Evolutionary conservation across 371 early-diverging fungal genomes (phyloP), one percentile per base, ranked within the genome.

Genomic region (Rhizopus arrhizus): DNA sequence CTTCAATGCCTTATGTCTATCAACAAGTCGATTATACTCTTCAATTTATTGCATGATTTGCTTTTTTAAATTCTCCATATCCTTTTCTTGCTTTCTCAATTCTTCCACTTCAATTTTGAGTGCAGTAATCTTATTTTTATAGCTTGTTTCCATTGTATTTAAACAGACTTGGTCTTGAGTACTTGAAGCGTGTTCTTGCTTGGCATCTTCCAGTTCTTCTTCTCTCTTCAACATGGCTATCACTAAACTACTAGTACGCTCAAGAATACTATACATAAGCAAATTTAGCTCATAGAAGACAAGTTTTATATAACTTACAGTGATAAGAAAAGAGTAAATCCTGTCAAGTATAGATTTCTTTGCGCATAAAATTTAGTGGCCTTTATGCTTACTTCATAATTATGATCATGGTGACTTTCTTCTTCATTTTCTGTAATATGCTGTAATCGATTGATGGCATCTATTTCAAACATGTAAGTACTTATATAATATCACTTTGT

Each of bases 311-410:
- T n/a, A n/a, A n/a, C n/a, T n/a, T 77, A 84, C 82, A 94, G 72
- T 0, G 93, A 93, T 51, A 95, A 74, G 62, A 94, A 93, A 45
- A 95, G 74, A 3, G 95, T 93, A 64, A 92, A 92, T 3, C 95
- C 95, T 28, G 91, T 91, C 66, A 95, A 70, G 57, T 95, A 87
- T 74, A 94, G 82, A 74, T 95, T 95, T 68, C 96, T 84, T 75
- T 95, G 96, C 29, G 90, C 91, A 61, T 94, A 92, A 67, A 95
- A 93, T 66, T 87, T 85, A 63, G 83, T 85, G 7, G 90, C 84
- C 62, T 86, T 83, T 35, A 84, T 68, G 61, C 77, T 82, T 36
- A 88, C 78, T 55, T 90, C 87, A 16, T 75, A 65, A 36, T 79
- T 77, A 47, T 77, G 69, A 43, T 81, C 83, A 46, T 69, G 71